Base-by-base conservation (phyloP, 2,329 filamentous ascomycete genomes). In the Clonostachys sp. region DNA sequence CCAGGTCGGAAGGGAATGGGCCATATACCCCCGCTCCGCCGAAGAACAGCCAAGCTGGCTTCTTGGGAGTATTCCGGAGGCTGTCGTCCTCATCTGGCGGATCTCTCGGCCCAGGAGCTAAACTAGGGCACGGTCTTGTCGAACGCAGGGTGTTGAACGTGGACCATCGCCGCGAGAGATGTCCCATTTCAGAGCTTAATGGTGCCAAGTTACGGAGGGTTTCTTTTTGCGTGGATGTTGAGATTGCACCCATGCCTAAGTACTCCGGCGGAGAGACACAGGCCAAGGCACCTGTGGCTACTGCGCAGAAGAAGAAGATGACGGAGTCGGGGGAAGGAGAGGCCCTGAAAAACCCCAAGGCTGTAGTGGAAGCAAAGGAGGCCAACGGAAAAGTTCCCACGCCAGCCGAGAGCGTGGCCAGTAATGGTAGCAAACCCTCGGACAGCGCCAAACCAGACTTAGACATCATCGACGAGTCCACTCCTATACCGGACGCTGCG, bases 171-270 rank as follows among this genome's bases (percentile, higher is more conserved):
- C 81, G 94, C 40, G 84, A 92, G 60, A 76, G 94, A 53, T 95
- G 90, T 63, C 77, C 81, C 20, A 82, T 97, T 33, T 73, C 81
- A 5, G 91, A 95, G 55, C 73, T 99, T 42, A 84, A 91, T 54
- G 82, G 86, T 58, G 81, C 82, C 44, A 96, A 94, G 63, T 67
- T 99, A 50, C 81, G 90, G 46, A 83, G 91, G 46, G 94, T 99
- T 1, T 88, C 92, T 0, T 99, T 99, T 61, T 96, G 89, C 57
- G 94, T 99, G 4, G 94, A 99, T 60, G 91, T 99, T 5, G 94
- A 99, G 65, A 95, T 99, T 60, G 92, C 92, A 4, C 89, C 91
- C 1, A 84, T 89, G 60, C 89, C 91, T 20, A 84, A 82, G 56
- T 94, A 95, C 56, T 68, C 73, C 13, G 88, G 94, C 4, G 68